Evolutionary conservation across 371 early-diverging fungal genomes (phyloP), one percentile per base, ranked within the genome.

Genomic region (Thermomucor indicae-seudaticae): DNA sequence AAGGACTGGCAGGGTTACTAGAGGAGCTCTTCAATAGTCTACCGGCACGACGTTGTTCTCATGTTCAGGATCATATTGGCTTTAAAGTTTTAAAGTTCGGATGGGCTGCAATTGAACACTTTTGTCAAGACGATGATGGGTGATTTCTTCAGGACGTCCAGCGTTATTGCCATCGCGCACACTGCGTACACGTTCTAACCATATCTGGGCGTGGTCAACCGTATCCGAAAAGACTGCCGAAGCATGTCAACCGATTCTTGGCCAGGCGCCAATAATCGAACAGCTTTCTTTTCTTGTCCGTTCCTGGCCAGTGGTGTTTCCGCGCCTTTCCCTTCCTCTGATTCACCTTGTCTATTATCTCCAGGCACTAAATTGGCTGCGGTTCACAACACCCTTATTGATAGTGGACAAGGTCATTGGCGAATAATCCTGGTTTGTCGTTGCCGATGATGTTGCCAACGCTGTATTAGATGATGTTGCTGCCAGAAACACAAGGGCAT

Each of bases 261-360:
- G 3, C 93, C 94, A 49, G 94, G 82, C 4, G 70, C 72, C 30
- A 83, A 47, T 23, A 74, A 37, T 14, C 57, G 49, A n/a, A 66
- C 53, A 8, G 73, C 69, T 12, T 62, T 53, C 38, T 64, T 62
- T 39, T 70, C 62, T 35, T 57, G 59, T 11, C 49, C 44, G 7
- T 54, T 58, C 23, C 49, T 38, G 16, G 35, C 20, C 11, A 23
- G 23, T 29, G 47, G 51, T 20, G 25, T 44, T 31, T 27, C 23
- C 3, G 40, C 43, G n/a, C n/a, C n/a, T n/a, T n/a, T n/a, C 30
- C 30, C 42, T 30, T 3, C 40, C 95, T 91, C 50, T 84, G 79
- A 37, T 86, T 88, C 43, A 96, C 78, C 19, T 95, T 83, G 16
- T 86, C 90, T 3, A 96, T 90, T 0, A 92, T 95, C 44, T n/a